phyloP scores from a whole-genome alignment of 1,139 yeast genomes.

The Pichia cactophila region DNA sequence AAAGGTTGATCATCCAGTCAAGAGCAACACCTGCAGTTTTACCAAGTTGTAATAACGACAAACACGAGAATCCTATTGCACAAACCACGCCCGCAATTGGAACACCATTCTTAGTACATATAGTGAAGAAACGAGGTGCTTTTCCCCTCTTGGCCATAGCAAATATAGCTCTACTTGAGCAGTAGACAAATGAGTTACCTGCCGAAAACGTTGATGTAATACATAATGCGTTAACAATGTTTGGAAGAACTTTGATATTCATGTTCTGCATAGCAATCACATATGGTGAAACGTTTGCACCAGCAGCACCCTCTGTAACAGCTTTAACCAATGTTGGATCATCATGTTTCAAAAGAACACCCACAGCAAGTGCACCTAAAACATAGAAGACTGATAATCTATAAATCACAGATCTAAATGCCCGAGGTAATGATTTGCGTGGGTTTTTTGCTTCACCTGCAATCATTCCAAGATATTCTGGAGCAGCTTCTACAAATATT shows the following conservation, averaged over 20 bases:
- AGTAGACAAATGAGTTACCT: slow-evolving; percentile 34
- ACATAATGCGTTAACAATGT: slow-evolving; percentile 29
- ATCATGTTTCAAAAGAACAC: slow-evolving; percentile 19
- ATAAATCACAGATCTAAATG: slow-evolving; percentile 28
- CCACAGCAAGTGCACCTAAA: slow-evolving; percentile 21
- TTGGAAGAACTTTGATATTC: slow-evolving; percentile 25
- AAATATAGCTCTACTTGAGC: slow-evolving; percentile 33
- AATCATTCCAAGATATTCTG: slow-evolving; percentile 45
- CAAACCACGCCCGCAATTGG: slow-evolving; percentile 28
- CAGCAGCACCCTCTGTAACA: slow-evolving; percentile 20
- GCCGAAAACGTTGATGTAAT: slow-evolving; percentile 33
- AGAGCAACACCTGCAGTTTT: slow-evolving; percentile 35
- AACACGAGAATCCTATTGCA: slow-evolving; percentile 30
- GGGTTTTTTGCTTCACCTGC: slow-evolving; percentile 49
- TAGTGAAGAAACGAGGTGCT: slow-evolving; percentile 30
- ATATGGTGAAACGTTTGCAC: slow-evolving; percentile 24
- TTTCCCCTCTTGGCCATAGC: slow-evolving; percentile 32
- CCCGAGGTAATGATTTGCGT: slow-evolving; percentile 41
- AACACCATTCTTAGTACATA: slow-evolving; percentile 30
- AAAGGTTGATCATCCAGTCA: slow-evolving; percentile 41
- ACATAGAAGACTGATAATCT: slow-evolving; percentile 34
- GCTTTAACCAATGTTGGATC: slow-evolving; percentile 17
- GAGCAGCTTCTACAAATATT: slow-evolving; percentile 47
- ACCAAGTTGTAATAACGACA: slow-evolving; percentile 36
- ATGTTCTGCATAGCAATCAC: slow-evolving; percentile 23